phyloP scores from a whole-genome alignment of 164 flowering plant genomes.

The Sedum album region DNA sequence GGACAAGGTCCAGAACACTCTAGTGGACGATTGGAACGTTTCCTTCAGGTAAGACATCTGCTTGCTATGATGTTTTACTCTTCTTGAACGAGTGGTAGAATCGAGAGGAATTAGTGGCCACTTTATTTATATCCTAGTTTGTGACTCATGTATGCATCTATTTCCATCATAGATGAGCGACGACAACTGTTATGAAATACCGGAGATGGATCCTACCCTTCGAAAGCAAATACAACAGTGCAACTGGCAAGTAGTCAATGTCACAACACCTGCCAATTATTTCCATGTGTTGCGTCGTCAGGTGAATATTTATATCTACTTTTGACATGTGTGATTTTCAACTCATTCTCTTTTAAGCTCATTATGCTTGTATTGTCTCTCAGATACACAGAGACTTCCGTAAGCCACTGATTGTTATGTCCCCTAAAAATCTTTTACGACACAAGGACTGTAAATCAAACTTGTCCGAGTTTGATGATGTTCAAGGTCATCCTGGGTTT shows the following conservation, averaged over 20 bases:
- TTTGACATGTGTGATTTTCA: not conserved
- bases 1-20: slow-evolving; percentile 99
- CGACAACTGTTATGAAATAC: slow-evolving; percentile 80
- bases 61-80: not conserved
- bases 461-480: slow-evolving; percentile 80
- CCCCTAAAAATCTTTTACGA: slow-evolving; percentile 92
- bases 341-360: slow-evolving; percentile 1
- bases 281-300: slow-evolving; percentile 92
- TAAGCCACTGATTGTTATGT: slow-evolving; percentile 83
- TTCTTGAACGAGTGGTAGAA: not conserved
- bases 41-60: slow-evolving; percentile 59
- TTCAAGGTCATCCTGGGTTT: slow-evolving; percentile 88
- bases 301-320: slow-evolving; percentile 33
- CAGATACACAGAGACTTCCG: slow-evolving; percentile 95
- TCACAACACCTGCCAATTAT: slow-evolving; percentile 95
- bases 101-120: not conserved
- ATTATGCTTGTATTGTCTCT: not conserved
- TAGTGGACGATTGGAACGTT: slow-evolving; percentile 91
- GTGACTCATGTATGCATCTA: not conserved
- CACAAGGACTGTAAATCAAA: slow-evolving; percentile 70
- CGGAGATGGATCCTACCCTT: slow-evolving; percentile 92
- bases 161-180: slow-evolving; percentile 73
- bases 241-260: slow-evolving; percentile 95
- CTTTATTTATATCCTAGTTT: not conserved
- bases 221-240: slow-evolving; percentile 92